Evolutionary conservation across 768 basidiomycete genomes (phyloP).

Genomic region (Pleurotus sapidus): DNA sequence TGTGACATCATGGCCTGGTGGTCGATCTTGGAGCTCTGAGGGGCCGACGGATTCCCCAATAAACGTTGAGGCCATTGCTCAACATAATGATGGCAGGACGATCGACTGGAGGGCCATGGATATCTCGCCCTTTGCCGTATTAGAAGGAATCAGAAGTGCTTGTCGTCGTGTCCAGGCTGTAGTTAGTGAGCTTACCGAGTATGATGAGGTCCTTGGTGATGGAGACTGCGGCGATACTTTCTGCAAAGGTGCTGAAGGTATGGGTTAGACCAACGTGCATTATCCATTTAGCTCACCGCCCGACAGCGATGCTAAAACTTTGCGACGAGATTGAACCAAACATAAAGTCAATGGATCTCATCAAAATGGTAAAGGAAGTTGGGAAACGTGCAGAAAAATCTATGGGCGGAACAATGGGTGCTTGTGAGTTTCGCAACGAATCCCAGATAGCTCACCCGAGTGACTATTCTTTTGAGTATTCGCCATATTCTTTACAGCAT

Average conservation of each 20-base stretch:
- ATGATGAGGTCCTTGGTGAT: conserved; percentile 61
- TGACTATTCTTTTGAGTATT: conserved; percentile 28
- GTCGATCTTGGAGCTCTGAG: conserved; percentile 25
- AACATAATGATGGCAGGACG: background rate
- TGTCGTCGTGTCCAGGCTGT: conserved; percentile 40
- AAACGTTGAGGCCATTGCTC: too few relatives aligned
- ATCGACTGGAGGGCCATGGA: background rate
- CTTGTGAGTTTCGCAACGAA: conserved; percentile 28
- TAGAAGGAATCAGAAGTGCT: conserved; percentile 31
- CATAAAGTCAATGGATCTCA: conserved; percentile 9
- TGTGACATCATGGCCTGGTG: conserved; percentile 38
- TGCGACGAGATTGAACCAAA: conserved; percentile 1
- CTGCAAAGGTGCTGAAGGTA: conserved; percentile 41
- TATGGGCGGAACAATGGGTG: conserved; percentile 59
- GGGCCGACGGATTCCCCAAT: background rate
- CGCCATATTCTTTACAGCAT: conserved; percentile 36
- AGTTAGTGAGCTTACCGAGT: conserved; percentile 51
- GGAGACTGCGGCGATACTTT: conserved; percentile 64
- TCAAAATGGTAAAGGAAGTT: conserved; percentile 23
- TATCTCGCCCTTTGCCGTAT: conserved; percentile 14
- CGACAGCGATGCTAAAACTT: conserved; percentile 18
- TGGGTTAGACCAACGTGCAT: background rate
- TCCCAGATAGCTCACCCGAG: background rate
- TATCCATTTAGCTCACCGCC: background rate
- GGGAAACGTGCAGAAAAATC: conserved; percentile 44